A percentile compares a stretch with the other conserved stretches of the same genome.
phyloP scores from a whole-genome alignment of 2,329 filamentous ascomycete genomes.

The Chrysoporthe austroafricana region DNA sequence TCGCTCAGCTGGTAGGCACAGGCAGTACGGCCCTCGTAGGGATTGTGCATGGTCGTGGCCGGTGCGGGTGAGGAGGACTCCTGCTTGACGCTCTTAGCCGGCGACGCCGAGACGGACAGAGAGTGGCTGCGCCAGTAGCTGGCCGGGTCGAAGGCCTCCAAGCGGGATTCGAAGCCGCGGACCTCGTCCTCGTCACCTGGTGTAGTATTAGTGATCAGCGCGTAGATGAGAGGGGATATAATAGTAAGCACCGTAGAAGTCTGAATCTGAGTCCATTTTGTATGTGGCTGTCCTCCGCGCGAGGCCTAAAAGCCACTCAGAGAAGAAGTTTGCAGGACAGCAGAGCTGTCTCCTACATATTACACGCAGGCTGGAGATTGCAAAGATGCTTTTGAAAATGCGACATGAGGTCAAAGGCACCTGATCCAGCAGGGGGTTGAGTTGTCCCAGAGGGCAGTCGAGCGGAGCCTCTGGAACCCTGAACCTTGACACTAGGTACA shows the following conservation, averaged over 20 bases:
- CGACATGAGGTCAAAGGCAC: slow-evolving; percentile 7
- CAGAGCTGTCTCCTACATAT: neutral
- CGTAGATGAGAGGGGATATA: slow-evolving; percentile 8
- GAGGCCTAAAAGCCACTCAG: neutral
- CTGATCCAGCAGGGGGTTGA: slow-evolving; percentile 2
- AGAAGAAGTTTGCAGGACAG: neutral
- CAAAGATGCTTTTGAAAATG: neutral
- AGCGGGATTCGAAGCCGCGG: slow-evolving; percentile 52
- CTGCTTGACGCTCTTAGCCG: neutral
- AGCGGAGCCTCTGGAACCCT: slow-evolving; percentile 3
- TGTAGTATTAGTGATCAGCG: slow-evolving; percentile 21
- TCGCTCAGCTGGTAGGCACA: slow-evolving; percentile 59
- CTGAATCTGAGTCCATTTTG: slow-evolving; percentile 50
- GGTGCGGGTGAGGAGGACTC: slow-evolving; percentile 3
- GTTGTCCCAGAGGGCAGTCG: neutral
- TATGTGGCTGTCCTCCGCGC: neutral
- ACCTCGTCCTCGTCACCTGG: slow-evolving; percentile 60
- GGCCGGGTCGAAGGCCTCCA: slow-evolving; percentile 52
- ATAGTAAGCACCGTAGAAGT: slow-evolving; percentile 55
- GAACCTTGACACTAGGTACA: neutral
- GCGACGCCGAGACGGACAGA: slow-evolving; percentile 16
- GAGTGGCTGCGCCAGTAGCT: slow-evolving; percentile 35
- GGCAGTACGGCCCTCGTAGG: slow-evolving; percentile 53
- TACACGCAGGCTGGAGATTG: neutral
- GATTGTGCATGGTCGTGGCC: slow-evolving; percentile 55